Evolutionary conservation across 768 basidiomycete species (phyloP).

Genomic region (Tricholoma sp.): DNA sequence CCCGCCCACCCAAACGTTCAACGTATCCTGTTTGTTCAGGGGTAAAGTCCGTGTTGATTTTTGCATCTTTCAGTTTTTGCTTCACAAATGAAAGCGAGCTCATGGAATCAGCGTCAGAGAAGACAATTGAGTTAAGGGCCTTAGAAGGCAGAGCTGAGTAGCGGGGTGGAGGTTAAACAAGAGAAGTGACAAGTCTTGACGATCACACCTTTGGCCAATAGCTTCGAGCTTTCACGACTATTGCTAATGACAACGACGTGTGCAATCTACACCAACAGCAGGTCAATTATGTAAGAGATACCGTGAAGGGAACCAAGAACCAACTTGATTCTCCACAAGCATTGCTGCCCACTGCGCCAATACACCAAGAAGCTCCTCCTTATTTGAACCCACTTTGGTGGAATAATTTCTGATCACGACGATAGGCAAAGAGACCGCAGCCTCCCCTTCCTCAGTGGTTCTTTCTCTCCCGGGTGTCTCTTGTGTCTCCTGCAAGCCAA

Average conservation of each 20-base stretch:
- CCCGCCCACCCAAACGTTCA: constrained; percentile 80
- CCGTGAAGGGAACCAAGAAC: background rate
- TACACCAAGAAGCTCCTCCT: constrained; percentile 69
- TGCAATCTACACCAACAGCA: constrained; percentile 53
- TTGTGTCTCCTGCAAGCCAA: constrained; percentile 15
- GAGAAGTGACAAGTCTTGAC: background rate
- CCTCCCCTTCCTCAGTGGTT: constrained; percentile 42
- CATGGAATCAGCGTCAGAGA: constrained; percentile 80
- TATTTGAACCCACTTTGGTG: constrained; percentile 45
- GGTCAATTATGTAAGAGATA: constrained; percentile 1
- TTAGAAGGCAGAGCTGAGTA: constrained; percentile 73
- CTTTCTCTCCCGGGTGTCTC: constrained; percentile 21
- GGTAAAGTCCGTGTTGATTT: constrained; percentile 49
- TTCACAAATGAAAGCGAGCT: constrained; percentile 80
- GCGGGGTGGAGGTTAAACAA: background rate
- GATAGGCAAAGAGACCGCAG: constrained; percentile 67
- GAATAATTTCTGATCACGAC: constrained; percentile 83
- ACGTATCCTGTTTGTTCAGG: constrained; percentile 52
- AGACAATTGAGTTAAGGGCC: constrained; percentile 69
- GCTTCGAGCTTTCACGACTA: constrained; percentile 81
- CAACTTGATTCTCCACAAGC: constrained; percentile 75
- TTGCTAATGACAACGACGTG: constrained; percentile 91
- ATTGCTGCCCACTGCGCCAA: constrained; percentile 82
- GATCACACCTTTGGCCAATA: constrained; percentile 67
- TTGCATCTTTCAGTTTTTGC: constrained; percentile 64